phyloP scores from a whole-genome alignment of 331 rosid genomes.

The Malus hybrid region DNA sequence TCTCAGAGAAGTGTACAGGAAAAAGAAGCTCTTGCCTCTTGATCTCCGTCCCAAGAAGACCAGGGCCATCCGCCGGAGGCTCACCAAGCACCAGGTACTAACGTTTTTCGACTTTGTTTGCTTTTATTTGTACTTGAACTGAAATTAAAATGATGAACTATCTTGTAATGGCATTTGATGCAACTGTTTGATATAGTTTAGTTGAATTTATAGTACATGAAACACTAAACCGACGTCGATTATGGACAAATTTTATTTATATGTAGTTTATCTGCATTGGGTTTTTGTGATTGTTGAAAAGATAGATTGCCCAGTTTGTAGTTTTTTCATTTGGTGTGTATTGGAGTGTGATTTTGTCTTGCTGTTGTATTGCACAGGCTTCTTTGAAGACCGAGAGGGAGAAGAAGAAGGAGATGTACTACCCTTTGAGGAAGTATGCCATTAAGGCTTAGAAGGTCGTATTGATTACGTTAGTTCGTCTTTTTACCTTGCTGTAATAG shows the following conservation, averaged over 20 bases:
- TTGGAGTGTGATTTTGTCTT: not conserved
- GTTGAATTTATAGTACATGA: not conserved
- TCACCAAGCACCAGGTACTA: constrained; percentile 87
- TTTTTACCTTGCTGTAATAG: constrained; percentile 1
- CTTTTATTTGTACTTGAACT: not conserved
- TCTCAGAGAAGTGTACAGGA: constrained; percentile 80
- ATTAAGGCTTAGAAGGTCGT: constrained; percentile 66
- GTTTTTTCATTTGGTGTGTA: not conserved
- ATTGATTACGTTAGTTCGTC: constrained; percentile 6
- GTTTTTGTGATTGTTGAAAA: not conserved
- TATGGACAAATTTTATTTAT: not conserved
- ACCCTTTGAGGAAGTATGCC: constrained; percentile 90
- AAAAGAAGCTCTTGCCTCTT: constrained; percentile 80
- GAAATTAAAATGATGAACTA: not conserved
- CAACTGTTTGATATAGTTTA: not conserved
- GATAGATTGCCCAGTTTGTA: not conserved
- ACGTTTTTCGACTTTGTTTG: not conserved
- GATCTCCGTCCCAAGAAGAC: constrained; percentile 98
- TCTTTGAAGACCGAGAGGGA: constrained; percentile 78
- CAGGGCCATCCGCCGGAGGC: constrained; percentile 86
- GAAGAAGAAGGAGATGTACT: constrained; percentile 82
- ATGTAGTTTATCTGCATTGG: not conserved
- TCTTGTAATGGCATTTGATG: not conserved
- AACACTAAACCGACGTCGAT: not conserved
- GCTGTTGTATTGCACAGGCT: constrained; percentile 25